Percentiles rank a stretch among this genome's conserved stretches.
phyloP scores from a whole-genome alignment of 2,329 filamentous ascomycete species.

The Zalaria obscura region DNA sequence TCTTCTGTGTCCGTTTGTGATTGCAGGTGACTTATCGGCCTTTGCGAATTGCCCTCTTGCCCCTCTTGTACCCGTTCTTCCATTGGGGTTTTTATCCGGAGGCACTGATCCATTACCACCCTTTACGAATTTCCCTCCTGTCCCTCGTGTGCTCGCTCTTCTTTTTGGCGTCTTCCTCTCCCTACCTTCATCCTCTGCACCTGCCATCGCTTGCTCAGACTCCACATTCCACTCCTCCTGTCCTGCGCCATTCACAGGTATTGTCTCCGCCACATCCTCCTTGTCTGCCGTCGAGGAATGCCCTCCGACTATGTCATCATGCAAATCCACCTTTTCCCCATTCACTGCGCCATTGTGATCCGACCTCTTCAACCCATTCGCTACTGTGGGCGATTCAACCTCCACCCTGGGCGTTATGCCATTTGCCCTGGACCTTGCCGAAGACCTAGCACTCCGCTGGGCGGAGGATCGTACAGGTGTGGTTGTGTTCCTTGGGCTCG shows the following conservation, averaged over 20 bases:
- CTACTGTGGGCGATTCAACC: conserved; percentile 4
- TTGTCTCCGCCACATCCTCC: background rate
- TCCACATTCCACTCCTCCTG: background rate
- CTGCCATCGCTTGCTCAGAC: background rate
- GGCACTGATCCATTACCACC: background rate
- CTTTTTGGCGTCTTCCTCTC: conserved; percentile 4
- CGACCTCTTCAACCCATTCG: conserved; percentile 4
- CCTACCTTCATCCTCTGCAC: background rate
- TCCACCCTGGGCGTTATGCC: background rate
- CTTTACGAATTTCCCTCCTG: background rate
- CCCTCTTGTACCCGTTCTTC: background rate
- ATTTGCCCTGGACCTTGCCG: background rate
- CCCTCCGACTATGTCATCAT: conserved; percentile 30
- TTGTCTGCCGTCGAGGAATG: conserved; percentile 6
- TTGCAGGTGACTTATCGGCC: background rate
- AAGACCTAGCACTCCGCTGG: background rate
- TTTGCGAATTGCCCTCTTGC: too few species aligned
- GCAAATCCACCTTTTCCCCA: conserved; percentile 18
- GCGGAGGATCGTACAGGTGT: conserved; percentile 2
- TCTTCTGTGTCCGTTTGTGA: background rate
- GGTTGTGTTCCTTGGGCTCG: conserved; percentile 1
- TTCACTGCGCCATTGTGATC: conserved; percentile 3
- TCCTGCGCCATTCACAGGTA: background rate
- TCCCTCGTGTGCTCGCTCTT: conserved; percentile 1
- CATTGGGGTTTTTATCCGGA: background rate